Evolutionary conservation across 179 eudicot genomes (phyloP), one percentile per base, ranked within the genome.

Genomic region (Spergularia azorica): DNA sequence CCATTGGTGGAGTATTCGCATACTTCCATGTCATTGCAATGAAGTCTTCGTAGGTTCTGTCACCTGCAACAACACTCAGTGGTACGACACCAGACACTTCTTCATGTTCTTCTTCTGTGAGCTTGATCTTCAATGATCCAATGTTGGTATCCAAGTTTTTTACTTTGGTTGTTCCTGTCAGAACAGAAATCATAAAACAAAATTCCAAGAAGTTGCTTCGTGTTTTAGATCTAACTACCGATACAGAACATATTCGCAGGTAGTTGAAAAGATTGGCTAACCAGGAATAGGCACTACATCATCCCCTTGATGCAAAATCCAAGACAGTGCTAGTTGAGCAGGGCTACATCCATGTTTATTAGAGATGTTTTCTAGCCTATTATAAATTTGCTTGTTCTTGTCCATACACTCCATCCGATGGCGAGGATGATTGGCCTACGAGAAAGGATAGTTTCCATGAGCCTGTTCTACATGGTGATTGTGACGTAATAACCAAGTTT

Each of bases 281-380:
- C 93, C 93, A n/a, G 92, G 92, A 70, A 91, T 88, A 36, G 94
- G 90, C 9, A 88, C 89, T 26, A 90, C 80, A 76, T 88, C 90
- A 67, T 81, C 83, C 26, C 94, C 92, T 84, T 88, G 91, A 77
- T 85, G 92, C 61, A 83, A 74, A 70, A 90, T 79, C 92, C 92
- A 90, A 67, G 90, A 78, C 71, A 88, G 62, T 2, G 94, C 89
- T 20, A 88, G 88, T 66, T 91, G 92, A 70, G 86, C 85, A 21
- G 88, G 88, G 15, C 80, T 82, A 73, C 89, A 88, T 60, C 85
- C 85, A 57, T 86, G 84, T 78, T 84, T 88, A 55, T 73, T 59
- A 5, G 91, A 88, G n/a, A 89, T 73, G 26, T 70, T 67, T 71
- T 86, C 89, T n/a, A 91, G 43, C 41, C 86, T 77, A 39, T 46